Conservation (phyloP, 768 basidiomycete species). For the Galerina sulciceps region DNA sequence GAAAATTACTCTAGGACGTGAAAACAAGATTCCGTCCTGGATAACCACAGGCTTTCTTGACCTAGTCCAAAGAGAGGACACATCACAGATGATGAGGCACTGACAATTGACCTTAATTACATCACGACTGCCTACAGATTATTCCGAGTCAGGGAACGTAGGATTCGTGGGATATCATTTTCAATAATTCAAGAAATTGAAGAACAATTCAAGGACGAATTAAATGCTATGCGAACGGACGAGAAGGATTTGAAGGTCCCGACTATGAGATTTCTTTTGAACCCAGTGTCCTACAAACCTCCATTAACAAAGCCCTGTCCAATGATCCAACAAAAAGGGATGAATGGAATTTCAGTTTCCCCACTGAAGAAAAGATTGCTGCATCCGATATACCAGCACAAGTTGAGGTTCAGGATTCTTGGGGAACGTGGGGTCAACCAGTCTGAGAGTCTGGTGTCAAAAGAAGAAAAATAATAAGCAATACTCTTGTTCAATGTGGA, state of each 20-base stretch:
- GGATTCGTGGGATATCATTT: not conserved
- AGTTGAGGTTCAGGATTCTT: no score
- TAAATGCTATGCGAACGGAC: conserved; percentile 1
- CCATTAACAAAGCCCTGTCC: no score
- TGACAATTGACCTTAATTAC: conserved; percentile 24
- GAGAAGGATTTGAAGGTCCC: not conserved
- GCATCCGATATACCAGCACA: no score
- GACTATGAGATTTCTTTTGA: no score
- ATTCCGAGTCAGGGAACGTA: conserved; percentile 21
- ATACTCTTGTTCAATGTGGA: no score
- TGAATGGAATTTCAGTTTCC: no score
- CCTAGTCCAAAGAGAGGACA: conserved; percentile 25
- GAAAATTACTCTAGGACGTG: conserved; percentile 35
- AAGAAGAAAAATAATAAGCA: no score
- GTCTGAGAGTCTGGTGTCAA: no score
- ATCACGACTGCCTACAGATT: conserved; percentile 19
- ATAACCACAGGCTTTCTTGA: conserved; percentile 29
- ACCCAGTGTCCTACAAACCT: no score
- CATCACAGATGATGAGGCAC: conserved; percentile 29
- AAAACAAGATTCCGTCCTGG: conserved; percentile 37
- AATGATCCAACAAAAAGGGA: no score
- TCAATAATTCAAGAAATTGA: not conserved
- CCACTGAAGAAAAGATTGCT: no score
- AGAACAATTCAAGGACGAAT: conserved; percentile 1
- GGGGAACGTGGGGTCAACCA: no score